Evolutionary conservation across 1,284 basidiomycete species (phyloP).

Genomic region (Rhodotorula sp.): DNA sequence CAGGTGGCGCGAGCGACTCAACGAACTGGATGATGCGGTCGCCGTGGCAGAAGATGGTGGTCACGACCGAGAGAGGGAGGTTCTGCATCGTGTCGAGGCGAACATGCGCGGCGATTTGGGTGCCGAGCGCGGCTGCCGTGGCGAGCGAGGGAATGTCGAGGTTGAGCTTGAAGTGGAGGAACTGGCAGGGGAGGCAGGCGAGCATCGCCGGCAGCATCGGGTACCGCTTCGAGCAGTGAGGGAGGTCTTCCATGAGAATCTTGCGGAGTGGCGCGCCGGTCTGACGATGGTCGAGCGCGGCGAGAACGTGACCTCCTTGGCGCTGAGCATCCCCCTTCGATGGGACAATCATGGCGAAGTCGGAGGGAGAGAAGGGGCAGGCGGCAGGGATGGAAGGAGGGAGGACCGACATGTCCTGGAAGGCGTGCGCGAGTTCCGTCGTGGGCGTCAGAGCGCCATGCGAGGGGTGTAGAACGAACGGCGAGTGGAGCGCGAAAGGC

Average conservation of each 20-base stretch:
- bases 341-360: conserved; percentile 6
- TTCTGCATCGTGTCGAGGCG: conserved; percentile 43
- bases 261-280: background rate
- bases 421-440: conserved; percentile 26
- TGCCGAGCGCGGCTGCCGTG: background rate
- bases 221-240: conserved; percentile 39
- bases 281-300: conserved; percentile 16
- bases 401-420: conserved; percentile 38
- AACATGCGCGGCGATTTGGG: conserved; percentile 46
- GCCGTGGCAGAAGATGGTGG: conserved; percentile 47
- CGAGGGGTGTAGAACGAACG: conserved; percentile 15
- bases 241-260: conserved; percentile 31
- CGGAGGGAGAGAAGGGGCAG: conserved; percentile 15
- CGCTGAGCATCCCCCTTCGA: background rate
- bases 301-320: conserved; percentile 19
- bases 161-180: conserved; percentile 50
- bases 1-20: conserved; percentile 13
- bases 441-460: conserved; percentile 23
- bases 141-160: conserved; percentile 44
- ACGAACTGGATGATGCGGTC: conserved; percentile 27
- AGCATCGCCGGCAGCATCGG: conserved; percentile 48
- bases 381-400: background rate
- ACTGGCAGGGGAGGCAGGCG: conserved; percentile 49
- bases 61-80: conserved; percentile 37
- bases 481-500: background rate